These are phyloP conservation scores for Wilcoxina mikolae DNA, from an alignment of 495 filamentous ascomycete genomes.

Conservation along the genomic window DNA sequence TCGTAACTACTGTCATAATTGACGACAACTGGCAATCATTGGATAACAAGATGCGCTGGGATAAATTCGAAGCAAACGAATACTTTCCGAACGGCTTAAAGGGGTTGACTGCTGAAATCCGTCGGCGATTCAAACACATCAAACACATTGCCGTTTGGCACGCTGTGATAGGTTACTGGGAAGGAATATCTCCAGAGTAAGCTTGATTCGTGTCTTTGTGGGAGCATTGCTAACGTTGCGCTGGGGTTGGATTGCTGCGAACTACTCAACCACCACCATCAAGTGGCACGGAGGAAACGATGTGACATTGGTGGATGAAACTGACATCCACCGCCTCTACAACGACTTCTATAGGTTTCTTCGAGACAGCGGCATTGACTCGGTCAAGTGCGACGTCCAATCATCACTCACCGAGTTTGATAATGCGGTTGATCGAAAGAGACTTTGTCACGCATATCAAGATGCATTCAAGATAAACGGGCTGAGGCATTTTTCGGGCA, in stretches of 20 bases:
- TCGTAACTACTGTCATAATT: constrained; percentile 67
- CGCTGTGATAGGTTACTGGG: constrained; percentile 91
- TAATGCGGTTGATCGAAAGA: constrained; percentile 39
- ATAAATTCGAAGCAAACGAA: constrained; percentile 65
- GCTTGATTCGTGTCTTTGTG: too few species aligned
- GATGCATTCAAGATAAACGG: constrained; percentile 73
- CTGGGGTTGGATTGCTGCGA: constrained; percentile 55
- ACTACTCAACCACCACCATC: constrained; percentile 49
- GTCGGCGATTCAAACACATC: constrained; percentile 54
- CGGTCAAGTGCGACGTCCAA: constrained; percentile 83
- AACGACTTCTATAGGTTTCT: constrained; percentile 70
- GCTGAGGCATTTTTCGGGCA: constrained; percentile 59
- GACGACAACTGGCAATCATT: constrained; percentile 95
- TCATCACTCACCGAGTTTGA: constrained; percentile 66
- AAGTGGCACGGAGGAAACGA: constrained; percentile 27
- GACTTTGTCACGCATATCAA: constrained; percentile 59
- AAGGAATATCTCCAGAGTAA: constrained; percentile 46
- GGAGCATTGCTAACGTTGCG: too few species aligned
- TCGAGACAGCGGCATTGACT: constrained; percentile 50
- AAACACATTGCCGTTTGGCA: constrained; percentile 90
- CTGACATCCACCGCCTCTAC: constrained; percentile 63
- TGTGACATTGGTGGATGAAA: constrained; percentile 50
- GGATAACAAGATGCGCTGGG: constrained; percentile 17
- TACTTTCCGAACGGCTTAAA: constrained; percentile 71
- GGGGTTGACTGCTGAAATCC: constrained; percentile 50